Evolutionary conservation across 345 rosid species (phyloP).

Genomic region (Erysimum cheiranthoides): DNA sequence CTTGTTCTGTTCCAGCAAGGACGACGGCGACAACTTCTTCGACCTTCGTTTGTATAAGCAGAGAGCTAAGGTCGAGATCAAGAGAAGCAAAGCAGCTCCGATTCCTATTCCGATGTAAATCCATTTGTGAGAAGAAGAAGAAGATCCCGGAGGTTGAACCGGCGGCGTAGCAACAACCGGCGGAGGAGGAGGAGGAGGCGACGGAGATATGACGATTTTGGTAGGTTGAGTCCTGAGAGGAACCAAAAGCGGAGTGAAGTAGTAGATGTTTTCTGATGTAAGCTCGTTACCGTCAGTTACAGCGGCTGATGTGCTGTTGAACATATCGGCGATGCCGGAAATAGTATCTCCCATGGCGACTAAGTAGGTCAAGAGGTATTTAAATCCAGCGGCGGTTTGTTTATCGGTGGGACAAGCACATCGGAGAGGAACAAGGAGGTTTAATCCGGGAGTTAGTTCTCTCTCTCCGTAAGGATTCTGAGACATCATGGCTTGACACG

Average conservation of each 20-base stretch:
- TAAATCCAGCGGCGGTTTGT: slow-evolving; percentile 61
- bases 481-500: slow-evolving; percentile 82
- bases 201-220: slow-evolving; percentile 28
- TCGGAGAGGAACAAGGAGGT: slow-evolving; percentile 64
- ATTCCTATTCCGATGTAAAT: slow-evolving; percentile 62
- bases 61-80: slow-evolving; percentile 45
- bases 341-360: slow-evolving; percentile 53
- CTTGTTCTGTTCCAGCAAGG: slow-evolving; percentile 37
- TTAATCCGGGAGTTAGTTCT: slow-evolving; percentile 36
- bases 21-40: neutral
- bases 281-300: slow-evolving; percentile 63
- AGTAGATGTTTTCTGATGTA: slow-evolving; percentile 44
- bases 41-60: slow-evolving; percentile 41
- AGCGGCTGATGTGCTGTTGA: slow-evolving; percentile 49
- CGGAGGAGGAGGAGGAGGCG: slow-evolving; percentile 44
- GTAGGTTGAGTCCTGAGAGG: slow-evolving; percentile 64
- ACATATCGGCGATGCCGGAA: slow-evolving; percentile 54
- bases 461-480: slow-evolving; percentile 54
- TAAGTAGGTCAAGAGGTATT: slow-evolving; percentile 63
- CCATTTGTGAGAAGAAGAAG: slow-evolving; percentile 57
- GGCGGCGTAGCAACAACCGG: slow-evolving; percentile 41
- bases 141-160: slow-evolving; percentile 47
- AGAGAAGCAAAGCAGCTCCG: slow-evolving; percentile 54
- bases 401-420: slow-evolving; percentile 81
- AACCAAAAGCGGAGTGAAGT: slow-evolving; percentile 69